Evolutionary conservation across 768 basidiomycete genomes (phyloP), one percentile per base, ranked within the genome.

Genomic region (Boletus pseudopeckii): DNA sequence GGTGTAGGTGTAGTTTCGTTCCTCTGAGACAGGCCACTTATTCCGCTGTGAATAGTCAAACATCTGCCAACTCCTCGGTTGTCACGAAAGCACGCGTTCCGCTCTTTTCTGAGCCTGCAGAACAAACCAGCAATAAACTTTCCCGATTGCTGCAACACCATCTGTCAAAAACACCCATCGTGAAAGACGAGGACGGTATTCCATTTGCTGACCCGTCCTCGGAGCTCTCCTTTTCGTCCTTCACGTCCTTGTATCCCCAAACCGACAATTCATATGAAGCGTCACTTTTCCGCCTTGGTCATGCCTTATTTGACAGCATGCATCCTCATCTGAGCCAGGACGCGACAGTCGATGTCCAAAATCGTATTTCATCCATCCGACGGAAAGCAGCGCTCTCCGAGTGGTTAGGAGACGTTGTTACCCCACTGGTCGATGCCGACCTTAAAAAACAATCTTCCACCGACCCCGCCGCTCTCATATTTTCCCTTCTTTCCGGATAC

Each of bases 281-380:
- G 1, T 79, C 79, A 8, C 69, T 98, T 36, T 98, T 94, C 75
- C 85, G 88, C n/a, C 83, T 98, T 1, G 94, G 91, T 3, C 80
- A 80, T 18, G 90, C 91, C 1, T 75, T 99, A 1, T 99, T 98
- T 64, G 97, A 98, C 70, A 80, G 81, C 18, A 80, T 96, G 45
- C 80, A 88, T 57, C 80, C 90, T 30, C 75, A 75, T 15, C 73
- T 95, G 0, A 78, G 75, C 10, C 56, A 71, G 20, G 72, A 72
- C 20, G 76, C 84, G 39, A 77, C 82, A 3, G 78, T 79, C 8
- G 85, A 89, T 51, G 75, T 89, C 38, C 78, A 82, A 22, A 78
- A 83, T 59, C 82, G 84, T 14, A 73, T 90, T 26, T 65, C 66
- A 30, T 70, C 80, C 22, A 68, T 98, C 15, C 83, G 88, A 45